phyloP scores from a whole-genome alignment of 139 green algal species.

The Edaphochlamys debaryana region DNA sequence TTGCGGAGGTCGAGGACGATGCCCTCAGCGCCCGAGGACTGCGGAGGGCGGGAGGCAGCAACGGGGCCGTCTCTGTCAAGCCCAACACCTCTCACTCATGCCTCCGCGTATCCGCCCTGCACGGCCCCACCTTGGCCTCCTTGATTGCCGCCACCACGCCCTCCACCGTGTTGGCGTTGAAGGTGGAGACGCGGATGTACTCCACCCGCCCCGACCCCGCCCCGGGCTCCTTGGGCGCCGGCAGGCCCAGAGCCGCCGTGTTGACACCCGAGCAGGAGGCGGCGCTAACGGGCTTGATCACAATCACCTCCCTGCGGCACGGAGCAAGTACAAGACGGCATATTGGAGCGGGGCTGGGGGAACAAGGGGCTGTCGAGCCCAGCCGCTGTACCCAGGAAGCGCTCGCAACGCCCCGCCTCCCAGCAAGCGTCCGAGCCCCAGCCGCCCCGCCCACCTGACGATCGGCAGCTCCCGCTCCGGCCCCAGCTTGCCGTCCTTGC shows the following conservation, averaged over 20 bases:
- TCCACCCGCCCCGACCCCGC: slow-evolving; percentile 56
- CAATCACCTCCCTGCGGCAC: slow-evolving; percentile 64
- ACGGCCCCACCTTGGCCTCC: slow-evolving; percentile 53
- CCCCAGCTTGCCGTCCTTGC: not conserved
- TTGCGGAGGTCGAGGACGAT: slow-evolving; percentile 95
- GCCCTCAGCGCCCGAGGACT: slow-evolving; percentile 54
- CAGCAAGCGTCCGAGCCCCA: slow-evolving; percentile 12
- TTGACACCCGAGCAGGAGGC: slow-evolving; percentile 64
- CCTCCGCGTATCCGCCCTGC: too few relatives aligned
- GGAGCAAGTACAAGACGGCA: not conserved
- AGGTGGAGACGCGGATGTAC: slow-evolving; percentile 91
- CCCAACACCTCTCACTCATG: not conserved
- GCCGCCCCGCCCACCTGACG: slow-evolving; percentile 24
- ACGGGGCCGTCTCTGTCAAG: too few relatives aligned
- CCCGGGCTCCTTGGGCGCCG: not conserved
- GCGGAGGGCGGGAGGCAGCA: not conserved
- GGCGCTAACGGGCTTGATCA: slow-evolving; percentile 81
- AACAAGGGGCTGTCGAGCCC: too few relatives aligned
- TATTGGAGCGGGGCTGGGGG: not conserved
- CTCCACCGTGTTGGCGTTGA: slow-evolving; percentile 84
- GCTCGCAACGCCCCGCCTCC: too few relatives aligned
- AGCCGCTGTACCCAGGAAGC: too few relatives aligned
- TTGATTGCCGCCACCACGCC: slow-evolving; percentile 68
- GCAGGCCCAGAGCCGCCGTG: not conserved
- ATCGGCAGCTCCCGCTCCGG: slow-evolving; percentile 50